These are phyloP conservation scores for Glycine latifolia DNA, from an alignment of 306 rosid genomes.

Conservation along the genomic window DNA sequence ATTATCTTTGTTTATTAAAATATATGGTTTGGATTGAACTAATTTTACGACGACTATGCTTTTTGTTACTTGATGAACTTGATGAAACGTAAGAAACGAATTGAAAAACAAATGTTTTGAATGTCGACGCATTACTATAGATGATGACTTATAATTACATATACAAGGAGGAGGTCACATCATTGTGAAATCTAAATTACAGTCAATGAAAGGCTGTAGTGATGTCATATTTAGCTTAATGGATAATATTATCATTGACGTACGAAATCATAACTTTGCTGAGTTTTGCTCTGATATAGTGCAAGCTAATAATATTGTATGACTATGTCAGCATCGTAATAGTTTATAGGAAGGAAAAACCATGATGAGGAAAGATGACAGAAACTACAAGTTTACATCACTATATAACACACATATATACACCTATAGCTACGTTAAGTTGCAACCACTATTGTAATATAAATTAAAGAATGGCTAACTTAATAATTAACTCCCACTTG, in stretches of 20 bases:
- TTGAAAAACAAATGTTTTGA: neutral
- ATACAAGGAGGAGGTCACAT: neutral
- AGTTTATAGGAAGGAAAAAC: neutral
- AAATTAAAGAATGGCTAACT: neutral
- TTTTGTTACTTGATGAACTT: neutral
- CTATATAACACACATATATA: neutral
- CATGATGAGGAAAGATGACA: conserved; percentile 8
- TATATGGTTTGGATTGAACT: neutral
- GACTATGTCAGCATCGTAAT: neutral
- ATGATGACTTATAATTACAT: neutral
- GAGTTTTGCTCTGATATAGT: neutral
- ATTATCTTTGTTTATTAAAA: too few relatives aligned
- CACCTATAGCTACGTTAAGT: too few relatives aligned
- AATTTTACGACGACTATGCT: neutral
- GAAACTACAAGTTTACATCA: conserved; percentile 16
- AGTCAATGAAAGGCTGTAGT: neutral
- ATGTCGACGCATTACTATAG: neutral
- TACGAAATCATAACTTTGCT: neutral
- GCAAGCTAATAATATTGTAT: neutral
- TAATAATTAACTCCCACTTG: conserved; percentile 26
- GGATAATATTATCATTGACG: conserved; percentile 29
- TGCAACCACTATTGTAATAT: neutral
- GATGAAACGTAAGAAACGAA: neutral
- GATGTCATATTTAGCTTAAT: conserved; percentile 28
- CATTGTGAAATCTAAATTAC: conserved; percentile 15